Conservation (phyloP, 2,329 filamentous ascomycete genomes). For the Xylariaceae sp. region DNA sequence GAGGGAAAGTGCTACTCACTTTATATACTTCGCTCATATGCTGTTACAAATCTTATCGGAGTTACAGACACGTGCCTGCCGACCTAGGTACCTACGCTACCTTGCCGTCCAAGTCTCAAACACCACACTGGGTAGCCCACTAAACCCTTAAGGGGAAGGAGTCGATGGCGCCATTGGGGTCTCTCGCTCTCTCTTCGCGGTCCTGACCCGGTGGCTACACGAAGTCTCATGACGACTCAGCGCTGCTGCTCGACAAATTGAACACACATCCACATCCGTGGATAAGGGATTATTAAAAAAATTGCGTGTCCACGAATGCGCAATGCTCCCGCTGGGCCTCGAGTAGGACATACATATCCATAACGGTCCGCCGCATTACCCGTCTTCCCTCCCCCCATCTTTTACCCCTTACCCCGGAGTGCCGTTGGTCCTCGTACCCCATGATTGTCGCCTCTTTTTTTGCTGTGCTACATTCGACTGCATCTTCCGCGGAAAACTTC, state of each 20-base stretch:
- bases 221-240: constrained; percentile 15
- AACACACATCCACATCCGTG: neutral
- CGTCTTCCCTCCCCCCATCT: neutral
- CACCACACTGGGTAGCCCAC: constrained; percentile 3
- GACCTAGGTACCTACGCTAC: neutral
- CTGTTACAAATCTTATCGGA: neutral
- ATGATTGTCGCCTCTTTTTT: neutral
- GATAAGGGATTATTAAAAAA: neutral
- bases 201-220: constrained; percentile 5
- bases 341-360: neutral
- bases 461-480: neutral
- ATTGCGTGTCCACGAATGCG: neutral
- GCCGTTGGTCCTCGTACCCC: no score
- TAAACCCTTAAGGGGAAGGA: constrained; percentile 22
- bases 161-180: constrained; percentile 28
- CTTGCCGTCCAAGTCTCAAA: neutral
- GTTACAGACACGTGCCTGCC: neutral
- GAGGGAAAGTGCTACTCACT: no score
- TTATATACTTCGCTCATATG: neutral
- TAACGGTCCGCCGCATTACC: neutral
- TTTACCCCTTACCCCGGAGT: neutral
- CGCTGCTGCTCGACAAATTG: neutral
- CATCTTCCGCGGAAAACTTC: neutral
- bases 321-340: neutral
- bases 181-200: constrained; percentile 1